Percentiles rank a stretch among this genome's conserved stretches.
Conservation (phyloP, 768 basidiomycete species). For the Lentinula detonsa region DNA sequence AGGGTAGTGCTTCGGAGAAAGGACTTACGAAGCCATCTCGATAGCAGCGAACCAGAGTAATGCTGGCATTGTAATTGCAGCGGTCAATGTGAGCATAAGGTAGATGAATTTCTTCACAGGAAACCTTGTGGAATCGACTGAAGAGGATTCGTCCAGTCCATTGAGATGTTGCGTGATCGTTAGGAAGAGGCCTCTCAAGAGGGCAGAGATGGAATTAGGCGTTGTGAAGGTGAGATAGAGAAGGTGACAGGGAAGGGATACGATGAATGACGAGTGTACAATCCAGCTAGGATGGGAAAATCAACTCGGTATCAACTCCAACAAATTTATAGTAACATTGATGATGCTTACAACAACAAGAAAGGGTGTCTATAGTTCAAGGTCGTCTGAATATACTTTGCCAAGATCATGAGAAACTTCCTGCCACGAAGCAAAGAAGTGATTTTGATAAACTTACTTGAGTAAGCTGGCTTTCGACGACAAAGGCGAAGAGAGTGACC, state of each 20-base stretch:
- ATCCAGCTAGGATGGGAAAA: constrained; percentile 51
- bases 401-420: constrained; percentile 1
- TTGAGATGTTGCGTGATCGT: constrained; percentile 44
- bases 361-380: constrained; percentile 82
- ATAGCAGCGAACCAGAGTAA: constrained; percentile 76
- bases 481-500: constrained; percentile 62
- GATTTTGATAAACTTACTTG: constrained; percentile 43
- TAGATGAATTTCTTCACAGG: constrained; percentile 28
- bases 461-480: constrained; percentile 68
- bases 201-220: constrained; percentile 36
- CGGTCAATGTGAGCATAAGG: constrained; percentile 46
- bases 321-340: not conserved
- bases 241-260: constrained; percentile 83
- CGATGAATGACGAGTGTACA: constrained; percentile 74
- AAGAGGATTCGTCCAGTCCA: constrained; percentile 15
- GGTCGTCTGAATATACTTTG: constrained; percentile 72
- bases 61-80: constrained; percentile 56
- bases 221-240: constrained; percentile 51
- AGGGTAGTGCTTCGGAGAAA: not conserved
- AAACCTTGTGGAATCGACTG: constrained; percentile 27
- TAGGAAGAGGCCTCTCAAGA: constrained; percentile 46
- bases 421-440: not conserved
- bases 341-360: constrained; percentile 69
- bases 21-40: constrained; percentile 62
- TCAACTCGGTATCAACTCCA: not conserved